Evolutionary conservation across 2,329 filamentous ascomycete species (phyloP).

Genomic region (Sarocladium brachiariae): DNA sequence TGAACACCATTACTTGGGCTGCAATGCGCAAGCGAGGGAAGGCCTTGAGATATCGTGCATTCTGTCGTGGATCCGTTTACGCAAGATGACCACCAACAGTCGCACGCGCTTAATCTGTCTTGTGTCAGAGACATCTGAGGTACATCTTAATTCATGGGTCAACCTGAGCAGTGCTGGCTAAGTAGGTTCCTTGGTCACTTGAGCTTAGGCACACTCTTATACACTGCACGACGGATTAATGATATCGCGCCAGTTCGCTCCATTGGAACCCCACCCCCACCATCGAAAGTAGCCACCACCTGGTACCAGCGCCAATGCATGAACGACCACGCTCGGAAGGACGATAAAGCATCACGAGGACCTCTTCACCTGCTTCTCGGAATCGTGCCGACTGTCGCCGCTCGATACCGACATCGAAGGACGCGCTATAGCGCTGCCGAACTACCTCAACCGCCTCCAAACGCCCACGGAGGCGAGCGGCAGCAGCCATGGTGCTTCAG

Average conservation of each 20-base stretch:
- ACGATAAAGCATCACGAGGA: background rate
- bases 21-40: background rate
- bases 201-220: no score
- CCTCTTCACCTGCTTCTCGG: background rate
- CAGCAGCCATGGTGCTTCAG: conserved; percentile 80
- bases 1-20: background rate
- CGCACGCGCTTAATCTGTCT: no score
- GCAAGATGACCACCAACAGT: no score
- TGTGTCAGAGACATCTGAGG: no score
- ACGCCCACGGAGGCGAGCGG: background rate
- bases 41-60: background rate
- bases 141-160: no score
- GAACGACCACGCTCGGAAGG: no score
- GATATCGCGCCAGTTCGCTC: background rate
- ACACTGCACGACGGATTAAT: background rate
- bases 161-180: no score
- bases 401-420: background rate
- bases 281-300: conserved; percentile 7
- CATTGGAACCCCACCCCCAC: conserved; percentile 1
- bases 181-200: no score
- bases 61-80: background rate
- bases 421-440: background rate
- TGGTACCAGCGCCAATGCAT: no score
- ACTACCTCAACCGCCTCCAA: background rate
- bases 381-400: background rate